These are phyloP conservation scores for Trichoderma guizhouense DNA, from an alignment of 2,329 filamentous ascomycete genomes.

Conservation along the genomic window DNA sequence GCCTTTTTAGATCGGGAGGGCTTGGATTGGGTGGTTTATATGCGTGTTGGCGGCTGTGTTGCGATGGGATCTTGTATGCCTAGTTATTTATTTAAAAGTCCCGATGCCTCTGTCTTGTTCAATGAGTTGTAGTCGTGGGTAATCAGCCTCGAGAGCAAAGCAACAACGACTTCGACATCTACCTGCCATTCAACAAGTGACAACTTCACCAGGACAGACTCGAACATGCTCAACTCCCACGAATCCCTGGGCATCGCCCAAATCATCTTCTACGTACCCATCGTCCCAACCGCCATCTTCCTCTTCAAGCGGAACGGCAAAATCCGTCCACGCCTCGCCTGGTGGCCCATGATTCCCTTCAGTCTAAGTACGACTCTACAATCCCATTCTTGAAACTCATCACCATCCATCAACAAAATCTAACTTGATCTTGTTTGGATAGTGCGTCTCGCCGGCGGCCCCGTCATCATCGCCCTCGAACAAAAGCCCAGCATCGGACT, in stretches of 20 bases:
- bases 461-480: conserved; percentile 26
- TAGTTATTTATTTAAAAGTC: not conserved
- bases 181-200: not conserved
- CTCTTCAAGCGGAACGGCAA: conserved; percentile 27
- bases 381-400: not conserved
- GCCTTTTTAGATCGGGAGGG: not conserved
- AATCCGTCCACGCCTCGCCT: conserved; percentile 28
- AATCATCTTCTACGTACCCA: conserved; percentile 27
- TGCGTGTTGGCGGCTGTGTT: not conserved
- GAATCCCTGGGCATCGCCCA: conserved; percentile 27
- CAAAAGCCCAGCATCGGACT: conserved; percentile 24
- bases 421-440: not conserved
- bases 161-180: not conserved
- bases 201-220: not conserved
- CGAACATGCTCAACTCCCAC: conserved; percentile 24
- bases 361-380: conserved; percentile 22
- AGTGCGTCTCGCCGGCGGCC: conserved; percentile 31
- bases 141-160: not conserved
- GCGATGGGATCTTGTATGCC: not conserved
- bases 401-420: not conserved
- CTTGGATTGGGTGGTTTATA: not conserved
- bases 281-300: conserved; percentile 25
- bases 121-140: not conserved
- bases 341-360: conserved; percentile 28
- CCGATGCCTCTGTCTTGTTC: not conserved